Percentiles rank a stretch among this genome's conserved stretches.
Evolutionary conservation across 2,329 filamentous ascomycete species (phyloP).

Genomic region (Fusarium citri): DNA sequence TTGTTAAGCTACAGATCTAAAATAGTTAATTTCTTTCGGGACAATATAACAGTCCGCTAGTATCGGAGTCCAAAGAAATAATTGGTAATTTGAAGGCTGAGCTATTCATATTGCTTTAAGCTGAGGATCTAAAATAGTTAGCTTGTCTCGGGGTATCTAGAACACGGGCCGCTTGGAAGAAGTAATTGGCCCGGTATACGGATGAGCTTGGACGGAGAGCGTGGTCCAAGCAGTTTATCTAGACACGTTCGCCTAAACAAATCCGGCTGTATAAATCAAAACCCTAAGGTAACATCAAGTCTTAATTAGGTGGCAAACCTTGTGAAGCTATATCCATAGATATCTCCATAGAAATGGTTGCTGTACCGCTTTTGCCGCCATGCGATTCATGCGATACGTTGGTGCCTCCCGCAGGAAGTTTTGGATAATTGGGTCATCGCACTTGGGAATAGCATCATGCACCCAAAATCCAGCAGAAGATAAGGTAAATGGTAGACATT

Average conservation of each 20-base stretch:
- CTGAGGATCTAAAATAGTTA: not conserved
- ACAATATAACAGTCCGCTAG: not conserved
- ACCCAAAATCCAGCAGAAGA: not conserved
- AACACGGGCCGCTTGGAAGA: not conserved
- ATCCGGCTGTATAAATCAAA: too few species aligned
- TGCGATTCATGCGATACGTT: not conserved
- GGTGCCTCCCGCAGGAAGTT: fast-evolving
- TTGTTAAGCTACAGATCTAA: not conserved
- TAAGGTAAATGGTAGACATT: not conserved
- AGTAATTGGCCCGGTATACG: not conserved
- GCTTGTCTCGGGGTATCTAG: not conserved
- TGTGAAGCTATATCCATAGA: not conserved
- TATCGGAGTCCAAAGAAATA: not conserved
- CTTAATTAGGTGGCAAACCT: not conserved
- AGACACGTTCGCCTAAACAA: too few species aligned
- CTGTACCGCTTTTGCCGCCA: not conserved
- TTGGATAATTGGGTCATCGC: fast-evolving
- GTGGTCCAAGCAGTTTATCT: too few species aligned
- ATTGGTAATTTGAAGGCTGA: not conserved
- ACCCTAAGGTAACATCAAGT: too few species aligned
- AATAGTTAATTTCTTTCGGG: not conserved
- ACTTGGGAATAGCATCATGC: not conserved
- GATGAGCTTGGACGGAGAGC: not conserved
- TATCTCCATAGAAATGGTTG: not conserved
- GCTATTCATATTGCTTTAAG: not conserved